Evolutionary conservation across 164 flowering plant genomes (phyloP).

Genomic region (Liriodendron chinense): DNA sequence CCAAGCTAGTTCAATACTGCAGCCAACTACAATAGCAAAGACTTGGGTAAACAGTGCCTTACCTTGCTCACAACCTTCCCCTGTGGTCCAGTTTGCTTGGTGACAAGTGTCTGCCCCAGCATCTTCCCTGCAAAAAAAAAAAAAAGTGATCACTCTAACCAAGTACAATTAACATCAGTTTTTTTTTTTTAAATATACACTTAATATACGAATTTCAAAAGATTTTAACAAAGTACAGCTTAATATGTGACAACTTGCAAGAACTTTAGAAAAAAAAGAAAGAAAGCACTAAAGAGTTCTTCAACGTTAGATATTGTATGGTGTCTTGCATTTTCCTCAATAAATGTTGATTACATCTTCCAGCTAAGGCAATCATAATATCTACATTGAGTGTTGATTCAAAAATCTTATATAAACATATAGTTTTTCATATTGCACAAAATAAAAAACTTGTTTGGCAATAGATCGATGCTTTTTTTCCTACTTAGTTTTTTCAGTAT

Average conservation of each 20-base stretch:
- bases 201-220: too few species aligned
- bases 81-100: slow-evolving; percentile 94
- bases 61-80: slow-evolving; percentile 98
- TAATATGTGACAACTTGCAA: background rate
- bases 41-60: slow-evolving; percentile 4
- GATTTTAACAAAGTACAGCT: background rate
- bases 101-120: slow-evolving; percentile 98
- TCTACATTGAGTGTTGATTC: background rate
- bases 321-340: background rate
- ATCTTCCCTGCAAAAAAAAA: slow-evolving; percentile 70
- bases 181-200: too few species aligned
- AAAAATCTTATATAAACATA: too few species aligned
- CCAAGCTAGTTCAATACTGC: background rate
- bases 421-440: too few species aligned
- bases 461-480: too few species aligned
- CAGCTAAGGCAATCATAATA: background rate
- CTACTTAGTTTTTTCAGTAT: too few species aligned
- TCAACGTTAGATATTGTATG: background rate
- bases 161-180: too few species aligned
- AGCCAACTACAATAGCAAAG: background rate
- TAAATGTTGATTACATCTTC: background rate
- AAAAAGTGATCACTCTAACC: background rate
- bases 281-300: background rate
- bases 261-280: background rate
- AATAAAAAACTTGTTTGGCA: too few species aligned